Base-by-base conservation (phyloP, 768 basidiomycete species). In the Agrocybe chaxingu region DNA sequence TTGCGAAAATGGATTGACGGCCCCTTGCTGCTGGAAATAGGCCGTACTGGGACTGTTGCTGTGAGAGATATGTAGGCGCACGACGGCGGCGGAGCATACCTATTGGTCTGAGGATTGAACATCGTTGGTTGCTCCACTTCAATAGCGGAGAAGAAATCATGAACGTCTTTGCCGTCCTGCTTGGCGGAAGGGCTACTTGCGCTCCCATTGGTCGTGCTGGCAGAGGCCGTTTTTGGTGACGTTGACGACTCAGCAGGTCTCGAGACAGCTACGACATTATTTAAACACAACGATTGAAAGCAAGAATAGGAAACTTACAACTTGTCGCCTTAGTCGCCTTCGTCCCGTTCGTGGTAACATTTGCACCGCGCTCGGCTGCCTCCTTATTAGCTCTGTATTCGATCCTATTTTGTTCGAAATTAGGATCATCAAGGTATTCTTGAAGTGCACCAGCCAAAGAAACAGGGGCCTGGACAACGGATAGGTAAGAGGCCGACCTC, bases 401-500 rank as follows among this genome's bases (percentile, higher is more conserved):
- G 7, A 87, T 72, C 54, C 96, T 74, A 67, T 98, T 98, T 68
- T 91, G 85, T 66, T 98, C 97, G 58, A 99, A 99, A 62, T 93
- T 93, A 18, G 95, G 90, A 67, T 99, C 97, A 50, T 92, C 85
- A 45, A 99, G 77, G 64, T 98, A 99, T 62, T 98, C 96, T 64
- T 98, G 89, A 30, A 99, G 77, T 13, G 97, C 84, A 33, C 86
- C 85, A 5, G 90, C 96, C n/a, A 99, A 76, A 0, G 92, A 94
- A 8, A 97, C 88, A 4, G 97, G 97, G 0, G 97, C 94, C 93
- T 95, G 57, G n/a, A 50, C 47, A 34, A 45, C 34, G n/a, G 40
- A n/a, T 18, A 11, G 43, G 34, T 42, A 36, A 49, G 44, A 19
- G 36, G 8, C n/a, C 7, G 12, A 35, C 9, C 40, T 30, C 1